phyloP scores from a whole-genome alignment of 352 stramenopile species.

The Globisporangium megalacanthum region DNA sequence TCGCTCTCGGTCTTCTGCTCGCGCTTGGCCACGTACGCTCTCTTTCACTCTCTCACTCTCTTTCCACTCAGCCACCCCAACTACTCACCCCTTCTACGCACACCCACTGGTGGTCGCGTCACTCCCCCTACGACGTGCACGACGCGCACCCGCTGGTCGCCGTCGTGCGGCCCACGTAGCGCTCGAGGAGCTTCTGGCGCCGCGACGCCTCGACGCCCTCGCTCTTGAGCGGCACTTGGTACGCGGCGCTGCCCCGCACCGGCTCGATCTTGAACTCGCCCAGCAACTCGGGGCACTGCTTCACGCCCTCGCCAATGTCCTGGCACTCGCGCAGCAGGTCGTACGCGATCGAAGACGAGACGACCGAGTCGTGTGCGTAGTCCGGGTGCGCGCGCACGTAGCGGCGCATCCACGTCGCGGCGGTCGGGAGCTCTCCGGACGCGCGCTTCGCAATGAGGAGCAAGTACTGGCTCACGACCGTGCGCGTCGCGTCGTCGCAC shows the following conservation, averaged over 20 bases:
- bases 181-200: constrained; percentile 60
- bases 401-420: constrained; percentile 95
- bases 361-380: constrained; percentile 94
- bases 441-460: constrained; percentile 92
- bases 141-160: constrained; percentile 12
- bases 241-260: constrained; percentile 87
- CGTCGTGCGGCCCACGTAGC: constrained; percentile 27
- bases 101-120: too few relatives aligned
- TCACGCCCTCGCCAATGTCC: constrained; percentile 93
- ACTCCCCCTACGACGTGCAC: too few relatives aligned
- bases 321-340: constrained; percentile 95
- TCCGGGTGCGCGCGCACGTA: constrained; percentile 93
- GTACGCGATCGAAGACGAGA: constrained; percentile 80
- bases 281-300: constrained; percentile 90
- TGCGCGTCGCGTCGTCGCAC: constrained; percentile 90
- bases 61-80: too few relatives aligned
- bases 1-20: too few relatives aligned
- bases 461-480: constrained; percentile 69
- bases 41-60: too few relatives aligned
- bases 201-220: constrained; percentile 67
- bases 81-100: too few relatives aligned
- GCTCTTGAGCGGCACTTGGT: constrained; percentile 92
- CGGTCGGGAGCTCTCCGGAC: constrained; percentile 94
- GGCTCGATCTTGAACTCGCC: constrained; percentile 92
- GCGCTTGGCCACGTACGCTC: too few relatives aligned